Evolutionary conservation across 148 eudicot genomes (phyloP), one percentile per base, ranked within the genome.

Genomic region (Fagopyrum tataricum): DNA sequence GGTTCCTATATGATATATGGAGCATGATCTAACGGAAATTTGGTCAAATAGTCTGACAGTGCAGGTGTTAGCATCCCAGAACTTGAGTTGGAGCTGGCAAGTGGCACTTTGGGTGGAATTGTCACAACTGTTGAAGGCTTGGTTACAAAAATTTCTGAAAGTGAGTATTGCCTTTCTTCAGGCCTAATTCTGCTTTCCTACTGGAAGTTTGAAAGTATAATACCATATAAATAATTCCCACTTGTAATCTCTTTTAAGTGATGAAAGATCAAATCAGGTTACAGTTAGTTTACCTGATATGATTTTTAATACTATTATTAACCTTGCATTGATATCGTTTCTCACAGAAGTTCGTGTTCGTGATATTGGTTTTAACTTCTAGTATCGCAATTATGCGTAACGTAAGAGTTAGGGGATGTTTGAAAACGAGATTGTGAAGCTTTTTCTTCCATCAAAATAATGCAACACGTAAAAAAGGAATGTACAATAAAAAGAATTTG

Each of bases 11-110:
- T 59, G 66, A 59, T 12, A 39, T 5, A 37, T 37, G 43, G 69
- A 64, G 20, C 10, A 14, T 26, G 53, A 73, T 72, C 78, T 79
- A 61, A 79, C 44, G 53, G 52, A 21, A 59, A 46, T 40, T 76
- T 20, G 64, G 76, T 72, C 70, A 31, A 47, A 41, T 84, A 95
- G 99, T 91, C 97, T 1, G 96, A 88, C 80, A 31, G 37, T 31
- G 37, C 37, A 2, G 37, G 37, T 31, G 37, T 31, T 31, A 31
- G 2, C 37, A 31, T 31, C 37, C 37, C 37, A 31, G 37, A 31
- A 31, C 37, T 31, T 31, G 37, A 31, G 37, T 31, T 31, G 37
- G 37, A 31, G 37, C 37, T 31, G 37, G 37, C 37, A 1, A 31
- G 37, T 31, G 37, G 37, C 37, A 31, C 37, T 31, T 31, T 31